Percentiles rank a stretch among this genome's conserved stretches.
Conservation (phyloP, 495 filamentous ascomycete genomes). For the Aspergillus carlsbadensis region DNA sequence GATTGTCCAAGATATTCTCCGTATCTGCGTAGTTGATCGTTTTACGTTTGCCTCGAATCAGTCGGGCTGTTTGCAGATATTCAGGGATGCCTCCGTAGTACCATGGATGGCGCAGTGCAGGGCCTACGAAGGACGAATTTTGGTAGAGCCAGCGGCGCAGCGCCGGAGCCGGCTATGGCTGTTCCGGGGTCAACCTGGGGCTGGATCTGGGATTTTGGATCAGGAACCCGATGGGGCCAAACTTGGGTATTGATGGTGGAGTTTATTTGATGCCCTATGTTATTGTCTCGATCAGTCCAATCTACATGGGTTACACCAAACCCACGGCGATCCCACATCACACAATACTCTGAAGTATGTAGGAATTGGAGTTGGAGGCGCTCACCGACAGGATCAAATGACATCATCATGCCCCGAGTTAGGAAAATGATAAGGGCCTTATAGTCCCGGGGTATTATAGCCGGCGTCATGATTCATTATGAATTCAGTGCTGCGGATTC, state of each 20-base stretch:
- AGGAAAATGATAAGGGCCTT: background rate
- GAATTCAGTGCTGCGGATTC: constrained; percentile 1
- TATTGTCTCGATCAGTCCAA: background rate
- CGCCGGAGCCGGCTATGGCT: background rate
- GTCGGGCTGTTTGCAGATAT: too few species aligned
- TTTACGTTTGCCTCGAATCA: background rate
- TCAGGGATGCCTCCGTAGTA: background rate
- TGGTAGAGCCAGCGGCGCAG: background rate
- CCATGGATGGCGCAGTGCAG: constrained; percentile 1
- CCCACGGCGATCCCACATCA: background rate
- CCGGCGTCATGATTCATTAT: background rate
- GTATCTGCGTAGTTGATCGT: too few species aligned
- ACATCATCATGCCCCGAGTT: background rate
- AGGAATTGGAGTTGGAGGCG: background rate
- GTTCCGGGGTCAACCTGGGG: background rate
- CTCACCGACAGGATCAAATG: background rate
- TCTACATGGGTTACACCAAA: background rate
- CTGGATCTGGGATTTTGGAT: constrained; percentile 5
- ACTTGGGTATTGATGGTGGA: constrained; percentile 3
- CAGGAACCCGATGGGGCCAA: constrained; percentile 15
- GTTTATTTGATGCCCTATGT: constrained; percentile 6
- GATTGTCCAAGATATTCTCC: background rate
- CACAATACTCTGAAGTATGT: background rate
- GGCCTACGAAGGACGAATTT: too few species aligned
- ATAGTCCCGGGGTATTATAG: background rate